These are phyloP conservation scores for Fomitopsis schrenkii DNA, from an alignment of 1,284 basidiomycete species.

Conservation along the genomic window DNA sequence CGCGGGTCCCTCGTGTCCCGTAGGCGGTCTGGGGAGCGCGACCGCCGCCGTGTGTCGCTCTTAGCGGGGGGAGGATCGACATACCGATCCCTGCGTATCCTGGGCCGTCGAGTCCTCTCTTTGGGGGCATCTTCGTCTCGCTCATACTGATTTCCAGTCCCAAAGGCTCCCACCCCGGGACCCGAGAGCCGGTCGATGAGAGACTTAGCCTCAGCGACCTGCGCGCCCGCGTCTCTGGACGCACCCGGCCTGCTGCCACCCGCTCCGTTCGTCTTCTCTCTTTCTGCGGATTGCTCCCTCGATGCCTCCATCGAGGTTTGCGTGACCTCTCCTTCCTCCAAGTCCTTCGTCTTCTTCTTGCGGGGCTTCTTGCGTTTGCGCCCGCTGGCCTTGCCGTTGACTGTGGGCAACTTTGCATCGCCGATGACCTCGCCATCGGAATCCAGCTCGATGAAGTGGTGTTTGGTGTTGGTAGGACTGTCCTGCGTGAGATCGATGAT, in stretches of 20 bases:
- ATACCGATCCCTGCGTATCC: slow-evolving; percentile 9
- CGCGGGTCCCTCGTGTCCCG: slow-evolving; percentile 4
- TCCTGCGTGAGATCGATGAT: slow-evolving; percentile 34
- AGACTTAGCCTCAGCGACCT: neutral
- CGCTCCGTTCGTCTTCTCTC: neutral
- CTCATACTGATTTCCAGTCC: neutral
- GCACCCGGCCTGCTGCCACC: neutral
- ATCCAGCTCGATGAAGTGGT: slow-evolving; percentile 23
- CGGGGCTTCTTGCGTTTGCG: slow-evolving; percentile 18
- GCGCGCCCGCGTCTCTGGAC: neutral
- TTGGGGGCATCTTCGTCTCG: neutral
- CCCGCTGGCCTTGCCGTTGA: slow-evolving; percentile 5
- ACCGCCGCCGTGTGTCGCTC: slow-evolving; percentile 11
- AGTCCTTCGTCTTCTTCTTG: slow-evolving; percentile 11
- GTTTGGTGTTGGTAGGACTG: slow-evolving; percentile 3
- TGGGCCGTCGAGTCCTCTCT: neutral
- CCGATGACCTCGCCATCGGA: slow-evolving; percentile 18
- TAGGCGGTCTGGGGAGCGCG: slow-evolving; percentile 13
- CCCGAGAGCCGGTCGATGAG: slow-evolving; percentile 3
- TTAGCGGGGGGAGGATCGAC: slow-evolving; percentile 6
- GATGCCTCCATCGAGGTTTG: slow-evolving; percentile 12
- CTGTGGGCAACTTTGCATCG: neutral
- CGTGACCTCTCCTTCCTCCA: slow-evolving; percentile 14
- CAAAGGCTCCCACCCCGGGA: neutral
- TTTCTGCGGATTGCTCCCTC: slow-evolving; percentile 10